Conservation (phyloP, 352 stramenopile species). For the Phytopythium vexans region DNA sequence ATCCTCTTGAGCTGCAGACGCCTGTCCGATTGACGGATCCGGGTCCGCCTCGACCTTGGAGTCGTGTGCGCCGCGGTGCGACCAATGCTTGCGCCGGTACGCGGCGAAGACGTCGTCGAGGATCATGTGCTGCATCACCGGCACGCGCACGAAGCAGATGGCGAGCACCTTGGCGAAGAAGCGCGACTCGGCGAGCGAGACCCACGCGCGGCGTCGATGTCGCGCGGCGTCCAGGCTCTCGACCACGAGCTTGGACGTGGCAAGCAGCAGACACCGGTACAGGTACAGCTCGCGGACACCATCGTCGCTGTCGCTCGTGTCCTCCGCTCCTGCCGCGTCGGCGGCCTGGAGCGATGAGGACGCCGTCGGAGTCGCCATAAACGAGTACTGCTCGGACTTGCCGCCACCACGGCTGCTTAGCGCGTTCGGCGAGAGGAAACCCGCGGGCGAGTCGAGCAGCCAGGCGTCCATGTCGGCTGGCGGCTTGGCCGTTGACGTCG, state of each 20-base stretch:
- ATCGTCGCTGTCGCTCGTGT: slow-evolving; percentile 28
- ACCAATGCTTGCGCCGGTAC: slow-evolving; percentile 52
- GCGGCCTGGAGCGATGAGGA: no score
- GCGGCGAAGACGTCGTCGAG: slow-evolving; percentile 50
- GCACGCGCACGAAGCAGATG: slow-evolving; percentile 66
- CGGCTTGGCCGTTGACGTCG: slow-evolving; percentile 6
- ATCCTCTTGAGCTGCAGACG: slow-evolving; percentile 7
- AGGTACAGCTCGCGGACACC: slow-evolving; percentile 54
- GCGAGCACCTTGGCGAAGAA: slow-evolving; percentile 72
- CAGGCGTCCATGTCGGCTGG: slow-evolving; percentile 4
- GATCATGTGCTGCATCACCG: slow-evolving; percentile 47
- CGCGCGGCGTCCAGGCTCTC: slow-evolving; percentile 55
- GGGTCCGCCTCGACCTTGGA: slow-evolving; percentile 18
- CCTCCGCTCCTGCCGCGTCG: slow-evolving; percentile 1
- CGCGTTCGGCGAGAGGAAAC: no score
- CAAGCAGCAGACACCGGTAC: slow-evolving; percentile 66
- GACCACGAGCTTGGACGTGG: slow-evolving; percentile 71
- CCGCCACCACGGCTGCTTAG: no score
- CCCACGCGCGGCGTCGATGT: slow-evolving; percentile 38
- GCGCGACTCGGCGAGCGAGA: slow-evolving; percentile 50
- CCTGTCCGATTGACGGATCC: not conserved
- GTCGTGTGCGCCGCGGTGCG: slow-evolving; percentile 24
- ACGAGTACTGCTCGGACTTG: no score
- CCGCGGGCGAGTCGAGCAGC: slow-evolving; percentile 26
- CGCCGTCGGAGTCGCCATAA: no score